Base-by-base conservation (phyloP, 176 grass and related monocot genomes). In the Carex littledalei region DNA sequence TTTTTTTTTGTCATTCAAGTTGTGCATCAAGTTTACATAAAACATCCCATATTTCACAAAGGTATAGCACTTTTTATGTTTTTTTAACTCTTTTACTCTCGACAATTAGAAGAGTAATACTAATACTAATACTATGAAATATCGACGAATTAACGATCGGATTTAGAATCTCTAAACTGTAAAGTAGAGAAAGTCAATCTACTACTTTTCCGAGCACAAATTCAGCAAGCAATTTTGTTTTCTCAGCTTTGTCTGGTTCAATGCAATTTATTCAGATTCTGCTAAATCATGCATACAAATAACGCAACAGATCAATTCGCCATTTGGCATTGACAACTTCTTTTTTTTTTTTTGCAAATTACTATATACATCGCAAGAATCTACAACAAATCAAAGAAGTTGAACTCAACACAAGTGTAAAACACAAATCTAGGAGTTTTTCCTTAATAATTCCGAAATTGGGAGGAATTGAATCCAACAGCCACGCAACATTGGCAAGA, bases 301-400 rank as follows among this genome's bases (percentile, higher is more conserved):
- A 57, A 56, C 26, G 50, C 50, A 78, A 78, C 6, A 78, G 74
- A 76, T 5, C 24, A 78, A 78, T 10, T 78, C 32, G 6, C 14
- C 3, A 32, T 57, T 78, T 55, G 52, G 35, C 21, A 57, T 54
- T 78, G 24, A 29, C 74, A 55, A 78, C 72, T 34, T 55, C 34
- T 34, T 24, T 52, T 75, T 16, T 11, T 75, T 13, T 10, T 50
- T 50, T 50, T 50, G 47, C 47, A 50, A 50, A 50, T 47, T 47
- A 47, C 45, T 50, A 81, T 81, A 43, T 63, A 81, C 79, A 64
- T 81, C 2, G 12, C 20, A 64, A 81, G 34, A 81, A 81, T 81
- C 39, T 81, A 81, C 55, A 81, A 58, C 32, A 81, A 81, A 64
- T 45, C 29, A 81, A 63, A 63, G 55, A 64, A 64, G 55, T 63